phyloP scores from a whole-genome alignment of 768 basidiomycete species.

The Candolleomyces efflorescens region DNA sequence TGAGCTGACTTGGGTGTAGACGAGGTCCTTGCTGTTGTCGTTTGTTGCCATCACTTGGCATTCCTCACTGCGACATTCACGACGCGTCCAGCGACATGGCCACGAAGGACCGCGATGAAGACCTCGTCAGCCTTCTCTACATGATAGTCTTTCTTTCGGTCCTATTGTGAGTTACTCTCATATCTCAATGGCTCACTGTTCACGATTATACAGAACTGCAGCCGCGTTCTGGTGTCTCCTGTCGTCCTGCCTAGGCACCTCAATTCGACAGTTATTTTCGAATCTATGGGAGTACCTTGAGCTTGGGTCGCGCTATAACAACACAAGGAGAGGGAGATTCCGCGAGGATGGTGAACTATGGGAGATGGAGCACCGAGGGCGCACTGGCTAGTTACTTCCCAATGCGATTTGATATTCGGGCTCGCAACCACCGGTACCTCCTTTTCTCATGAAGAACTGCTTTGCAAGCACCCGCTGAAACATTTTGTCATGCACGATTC shows the following conservation, averaged over 20 bases:
- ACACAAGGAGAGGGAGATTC: slow-evolving; percentile 29
- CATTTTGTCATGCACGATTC: not conserved
- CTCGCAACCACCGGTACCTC: not conserved
- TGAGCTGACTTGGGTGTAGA: too few species aligned
- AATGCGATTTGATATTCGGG: not conserved
- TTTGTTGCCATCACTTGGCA: too few species aligned
- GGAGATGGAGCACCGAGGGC: slow-evolving; percentile 48
- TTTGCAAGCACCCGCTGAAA: not conserved
- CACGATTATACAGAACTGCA: slow-evolving; percentile 22
- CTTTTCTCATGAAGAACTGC: not conserved
- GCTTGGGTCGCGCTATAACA: slow-evolving; percentile 31
- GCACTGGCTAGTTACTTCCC: slow-evolving; percentile 12
- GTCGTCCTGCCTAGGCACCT: slow-evolving; percentile 60
- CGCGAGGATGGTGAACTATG: slow-evolving; percentile 47
- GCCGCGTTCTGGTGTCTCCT: slow-evolving; percentile 62
- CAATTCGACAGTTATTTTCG: slow-evolving; percentile 39
- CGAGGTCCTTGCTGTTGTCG: too few species aligned
- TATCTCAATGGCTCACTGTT: not conserved
- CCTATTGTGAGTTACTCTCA: slow-evolving; percentile 38
- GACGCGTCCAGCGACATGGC: not conserved
- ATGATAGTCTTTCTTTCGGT: slow-evolving; percentile 43
- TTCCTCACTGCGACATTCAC: not conserved
- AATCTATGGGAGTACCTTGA: slow-evolving; percentile 45
- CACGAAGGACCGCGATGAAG: slow-evolving; percentile 14
- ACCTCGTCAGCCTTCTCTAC: slow-evolving; percentile 30